Percentiles rank a stretch among this genome's conserved stretches.
Conservation (phyloP, 768 basidiomycete species). For the Auricularia sp. region DNA sequence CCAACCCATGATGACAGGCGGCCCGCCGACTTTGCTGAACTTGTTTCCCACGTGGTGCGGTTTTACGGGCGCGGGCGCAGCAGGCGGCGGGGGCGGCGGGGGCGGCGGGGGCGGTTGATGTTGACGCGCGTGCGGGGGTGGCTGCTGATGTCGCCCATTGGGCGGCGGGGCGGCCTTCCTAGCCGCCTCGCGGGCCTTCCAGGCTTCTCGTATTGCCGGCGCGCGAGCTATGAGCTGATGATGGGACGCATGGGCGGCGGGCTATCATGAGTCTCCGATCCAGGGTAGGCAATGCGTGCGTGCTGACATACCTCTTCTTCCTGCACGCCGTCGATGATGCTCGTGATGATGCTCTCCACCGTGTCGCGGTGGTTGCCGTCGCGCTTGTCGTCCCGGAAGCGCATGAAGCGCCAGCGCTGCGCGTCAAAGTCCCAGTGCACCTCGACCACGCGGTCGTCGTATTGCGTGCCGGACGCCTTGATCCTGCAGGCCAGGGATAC, state of each 20-base stretch:
- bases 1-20: conserved; percentile 51
- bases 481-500: conserved; percentile 39
- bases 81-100: conserved; percentile 15
- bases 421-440: conserved; percentile 69
- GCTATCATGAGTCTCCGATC: background rate
- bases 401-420: conserved; percentile 78
- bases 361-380: conserved; percentile 80
- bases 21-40: conserved; percentile 61
- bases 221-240: conserved; percentile 58
- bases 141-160: conserved; percentile 21
- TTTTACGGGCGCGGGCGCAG: background rate
- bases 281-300: background rate
- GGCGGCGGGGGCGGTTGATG: conserved; percentile 16
- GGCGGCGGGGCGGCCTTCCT: background rate
- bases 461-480: conserved; percentile 75
- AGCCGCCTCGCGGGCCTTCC: conserved; percentile 48
- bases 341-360: conserved; percentile 82
- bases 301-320: conserved; percentile 58
- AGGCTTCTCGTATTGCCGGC: conserved; percentile 53
- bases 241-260: background rate
- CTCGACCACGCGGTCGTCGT: conserved; percentile 91
- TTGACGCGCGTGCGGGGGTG: conserved; percentile 25
- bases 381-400: conserved; percentile 90
- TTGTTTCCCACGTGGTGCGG: background rate
- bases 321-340: conserved; percentile 91